A percentile compares a stretch with the other conserved stretches of the same genome.
Evolutionary conservation across 805 yeast genomes (phyloP).

Genomic region (Debaryomyces maramus): DNA sequence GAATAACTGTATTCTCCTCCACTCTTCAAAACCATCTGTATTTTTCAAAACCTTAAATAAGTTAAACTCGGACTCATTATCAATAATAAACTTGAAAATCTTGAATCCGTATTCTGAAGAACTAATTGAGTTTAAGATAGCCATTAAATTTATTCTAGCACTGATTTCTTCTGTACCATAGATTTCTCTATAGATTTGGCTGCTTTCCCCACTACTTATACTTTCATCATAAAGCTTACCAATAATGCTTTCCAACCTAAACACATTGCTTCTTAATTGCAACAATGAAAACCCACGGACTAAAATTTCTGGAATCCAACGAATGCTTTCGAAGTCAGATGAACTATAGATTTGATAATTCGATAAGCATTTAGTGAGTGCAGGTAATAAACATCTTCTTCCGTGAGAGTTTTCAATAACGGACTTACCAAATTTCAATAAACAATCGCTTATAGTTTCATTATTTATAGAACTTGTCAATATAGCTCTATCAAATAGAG

Average conservation of each 20-base stretch:
- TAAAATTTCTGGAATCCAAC: constrained; percentile 55
- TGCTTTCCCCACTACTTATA: constrained; percentile 26
- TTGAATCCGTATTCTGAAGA: constrained; percentile 26
- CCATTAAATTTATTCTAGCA: constrained; percentile 50
- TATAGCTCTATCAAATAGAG: constrained; percentile 44
- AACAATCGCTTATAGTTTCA: constrained; percentile 22
- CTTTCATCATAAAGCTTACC: constrained; percentile 51
- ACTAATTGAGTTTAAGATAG: constrained; percentile 40
- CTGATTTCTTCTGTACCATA: constrained; percentile 63
- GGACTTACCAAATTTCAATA: constrained; percentile 39
- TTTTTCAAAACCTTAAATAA: constrained; percentile 52
- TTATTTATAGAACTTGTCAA: constrained; percentile 36
- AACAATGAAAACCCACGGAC: constrained; percentile 45
- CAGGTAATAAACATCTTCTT: constrained; percentile 69
- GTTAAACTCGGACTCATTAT: constrained; percentile 36
- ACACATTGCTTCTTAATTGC: constrained; percentile 58
- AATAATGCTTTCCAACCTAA: constrained; percentile 58
- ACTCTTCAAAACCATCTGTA: constrained; percentile 71
- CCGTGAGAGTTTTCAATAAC: constrained; percentile 53
- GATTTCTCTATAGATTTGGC: constrained; percentile 41
- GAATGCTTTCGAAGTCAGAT: constrained; percentile 35
- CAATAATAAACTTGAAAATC: constrained; percentile 38
- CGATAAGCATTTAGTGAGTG: constrained; percentile 48
- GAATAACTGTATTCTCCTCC: constrained; percentile 57
- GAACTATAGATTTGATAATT: constrained; percentile 39